A percentile compares a stretch with the other conserved stretches of the same genome.
phyloP scores from a whole-genome alignment of 2,329 filamentous ascomycete species.

The Fusarium oligoseptatum region DNA sequence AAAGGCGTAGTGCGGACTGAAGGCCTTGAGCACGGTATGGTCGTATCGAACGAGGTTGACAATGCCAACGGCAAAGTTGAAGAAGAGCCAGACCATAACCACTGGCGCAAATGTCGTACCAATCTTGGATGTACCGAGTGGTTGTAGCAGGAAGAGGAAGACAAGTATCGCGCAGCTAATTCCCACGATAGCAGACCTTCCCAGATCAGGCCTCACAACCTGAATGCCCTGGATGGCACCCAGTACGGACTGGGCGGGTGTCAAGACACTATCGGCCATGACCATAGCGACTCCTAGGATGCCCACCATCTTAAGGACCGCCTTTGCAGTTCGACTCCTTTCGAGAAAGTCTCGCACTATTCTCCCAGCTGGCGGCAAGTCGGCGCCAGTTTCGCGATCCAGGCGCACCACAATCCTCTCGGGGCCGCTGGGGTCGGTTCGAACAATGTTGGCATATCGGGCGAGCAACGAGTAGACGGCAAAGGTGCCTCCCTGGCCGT shows the following conservation, averaged over 20 bases:
- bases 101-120: constrained; percentile 74
- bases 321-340: constrained; percentile 63
- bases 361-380: constrained; percentile 66
- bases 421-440: constrained; percentile 65
- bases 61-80: constrained; percentile 73
- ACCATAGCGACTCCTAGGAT: constrained; percentile 77
- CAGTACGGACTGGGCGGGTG: constrained; percentile 77
- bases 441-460: constrained; percentile 70
- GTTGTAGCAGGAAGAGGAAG: constrained; percentile 73
- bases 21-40: constrained; percentile 67
- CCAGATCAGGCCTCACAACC: constrained; percentile 70
- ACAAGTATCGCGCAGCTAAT: constrained; percentile 75
- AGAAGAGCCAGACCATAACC: constrained; percentile 74
- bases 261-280: constrained; percentile 75
- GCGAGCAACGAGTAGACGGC: constrained; percentile 75
- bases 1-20: constrained; percentile 71
- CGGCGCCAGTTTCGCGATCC: constrained; percentile 68
- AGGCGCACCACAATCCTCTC: constrained; percentile 68
- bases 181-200: constrained; percentile 70
- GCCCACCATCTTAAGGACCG: constrained; percentile 70
- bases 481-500: constrained; percentile 79
- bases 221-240: constrained; percentile 75
- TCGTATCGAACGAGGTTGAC: constrained; percentile 70
- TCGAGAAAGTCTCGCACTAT: constrained; percentile 70
- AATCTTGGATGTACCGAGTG: constrained; percentile 72